Conservation (phyloP, 768 basidiomycete genomes). For the Agrocybe praecox region DNA sequence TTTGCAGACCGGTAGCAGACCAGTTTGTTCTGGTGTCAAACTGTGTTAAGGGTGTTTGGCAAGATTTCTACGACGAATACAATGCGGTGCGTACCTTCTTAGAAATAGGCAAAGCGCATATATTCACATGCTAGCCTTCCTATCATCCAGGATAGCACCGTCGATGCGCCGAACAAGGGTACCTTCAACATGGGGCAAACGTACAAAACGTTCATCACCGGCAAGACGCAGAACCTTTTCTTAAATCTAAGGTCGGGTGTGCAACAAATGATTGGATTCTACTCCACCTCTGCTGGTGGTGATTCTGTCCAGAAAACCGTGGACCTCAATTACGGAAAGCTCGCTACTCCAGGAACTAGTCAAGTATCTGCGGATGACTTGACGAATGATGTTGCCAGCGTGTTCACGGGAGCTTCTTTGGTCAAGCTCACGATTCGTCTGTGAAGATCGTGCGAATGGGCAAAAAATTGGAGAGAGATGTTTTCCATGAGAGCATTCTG, state of each 20-base stretch:
- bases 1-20: too few relatives aligned
- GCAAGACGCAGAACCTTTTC: slow-evolving; percentile 1
- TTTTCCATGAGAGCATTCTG: too few relatives aligned
- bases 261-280: slow-evolving; percentile 1
- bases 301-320: not conserved
- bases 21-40: too few relatives aligned
- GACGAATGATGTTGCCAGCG: not conserved
- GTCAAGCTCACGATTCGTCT: too few relatives aligned
- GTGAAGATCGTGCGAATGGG: too few relatives aligned
- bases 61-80: too few relatives aligned
- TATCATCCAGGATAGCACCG: too few relatives aligned
- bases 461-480: too few relatives aligned
- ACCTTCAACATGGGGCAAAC: not conserved
- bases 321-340: slow-evolving; percentile 1
- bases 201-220: not conserved
- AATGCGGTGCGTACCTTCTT: too few relatives aligned
- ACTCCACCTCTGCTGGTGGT: not conserved
- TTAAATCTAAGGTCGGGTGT: not conserved
- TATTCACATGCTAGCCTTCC: too few relatives aligned
- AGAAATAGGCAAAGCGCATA: too few relatives aligned
- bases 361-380: slow-evolving; percentile 1
- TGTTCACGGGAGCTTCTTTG: not conserved
- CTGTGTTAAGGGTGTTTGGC: too few relatives aligned
- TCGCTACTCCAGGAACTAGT: not conserved
- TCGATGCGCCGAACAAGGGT: not conserved